phyloP scores from a whole-genome alignment of 768 basidiomycete genomes.

The Steccherinum ochraceum region DNA sequence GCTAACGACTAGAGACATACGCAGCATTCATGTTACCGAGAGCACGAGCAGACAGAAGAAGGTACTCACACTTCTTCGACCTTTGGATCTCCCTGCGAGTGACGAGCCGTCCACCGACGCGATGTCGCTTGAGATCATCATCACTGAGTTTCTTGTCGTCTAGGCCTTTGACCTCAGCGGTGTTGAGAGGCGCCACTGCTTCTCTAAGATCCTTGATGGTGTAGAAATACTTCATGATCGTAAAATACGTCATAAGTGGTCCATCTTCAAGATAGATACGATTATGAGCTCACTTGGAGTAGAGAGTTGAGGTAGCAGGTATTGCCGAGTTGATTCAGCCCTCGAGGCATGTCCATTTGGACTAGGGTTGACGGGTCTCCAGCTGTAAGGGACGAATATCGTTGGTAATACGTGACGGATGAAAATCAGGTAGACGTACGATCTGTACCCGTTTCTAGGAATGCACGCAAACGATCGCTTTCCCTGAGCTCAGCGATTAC shows the following conservation, averaged over 20 bases:
- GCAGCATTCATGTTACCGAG: neutral
- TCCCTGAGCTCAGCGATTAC: conserved; percentile 73
- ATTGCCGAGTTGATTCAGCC: conserved; percentile 84
- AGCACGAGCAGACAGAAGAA: neutral
- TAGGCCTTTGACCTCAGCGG: conserved; percentile 44
- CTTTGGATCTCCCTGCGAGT: conserved; percentile 76
- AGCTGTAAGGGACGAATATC: conserved; percentile 33
- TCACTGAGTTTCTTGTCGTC: conserved; percentile 71
- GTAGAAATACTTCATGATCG: conserved; percentile 74
- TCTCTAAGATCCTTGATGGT: conserved; percentile 89
- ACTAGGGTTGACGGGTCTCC: conserved; percentile 53
- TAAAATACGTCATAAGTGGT: neutral
- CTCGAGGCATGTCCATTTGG: conserved; percentile 69
- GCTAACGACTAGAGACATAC: conserved; percentile 53
- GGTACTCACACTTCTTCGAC: conserved; percentile 70
- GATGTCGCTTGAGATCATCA: conserved; percentile 74
- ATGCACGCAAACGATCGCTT: conserved; percentile 64
- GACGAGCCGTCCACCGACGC: conserved; percentile 83
- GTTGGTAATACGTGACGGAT: neutral
- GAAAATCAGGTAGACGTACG: conserved; percentile 45
- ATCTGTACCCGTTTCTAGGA: conserved; percentile 60
- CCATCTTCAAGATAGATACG: neutral
- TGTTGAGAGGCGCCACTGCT: conserved; percentile 57
- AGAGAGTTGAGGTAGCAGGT: conserved; percentile 85
- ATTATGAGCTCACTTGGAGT: conserved; percentile 42